Base-by-base conservation (phyloP, 495 filamentous ascomycete genomes). In the Penicillium bovifimosum region DNA sequence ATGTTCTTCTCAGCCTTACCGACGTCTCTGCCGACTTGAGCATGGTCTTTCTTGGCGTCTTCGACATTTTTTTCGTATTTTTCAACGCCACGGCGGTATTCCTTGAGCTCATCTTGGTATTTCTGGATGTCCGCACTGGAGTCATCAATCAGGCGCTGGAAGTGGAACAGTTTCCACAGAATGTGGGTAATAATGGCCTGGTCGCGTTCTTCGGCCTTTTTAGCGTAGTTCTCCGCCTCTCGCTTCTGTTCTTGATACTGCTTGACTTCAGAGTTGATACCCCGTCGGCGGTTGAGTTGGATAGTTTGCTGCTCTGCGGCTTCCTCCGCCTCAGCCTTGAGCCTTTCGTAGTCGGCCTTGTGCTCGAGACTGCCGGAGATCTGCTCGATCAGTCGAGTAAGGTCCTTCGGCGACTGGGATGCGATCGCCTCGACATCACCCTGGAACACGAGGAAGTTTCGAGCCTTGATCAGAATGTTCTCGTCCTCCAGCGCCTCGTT, bases 351-450 rank as follows among this genome's bases (percentile, higher is more conserved):
- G 52, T 96, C 93, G 11, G 83, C 85, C 70, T 96, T 97, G 75
- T 92, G 90, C 57, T 99, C 93, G 46, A 96, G 69, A 70, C 90
- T 96, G 41, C 93, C 93, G 1, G 91, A 96, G 44, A 99, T 97
- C 70, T 96, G 93, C 72, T 99, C 93, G 40, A 99, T 95, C 45
- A 97, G 71, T 18, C 88, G 84, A 0, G 93, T 99, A n/a, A 97
- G 80, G 57, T 97, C 93, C 56, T 85, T 88, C 0, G 93, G 90
- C 0, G 88, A 90, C 66, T 97, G 93, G 6, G 89, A 86, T 5
- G 93, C 95, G 57, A 99, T 96, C n/a, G 89, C 85, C 71, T 99
- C 93, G 38, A 99, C 93, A 65, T 99, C 93, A 46, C 93, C 93
- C 68, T 99, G 93, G 70, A 97, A 97, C 26, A 99, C 93, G 0